Evolutionary conservation across 306 rosid genomes (phyloP).

Genomic region (Herpetospermum pedunculosum): DNA sequence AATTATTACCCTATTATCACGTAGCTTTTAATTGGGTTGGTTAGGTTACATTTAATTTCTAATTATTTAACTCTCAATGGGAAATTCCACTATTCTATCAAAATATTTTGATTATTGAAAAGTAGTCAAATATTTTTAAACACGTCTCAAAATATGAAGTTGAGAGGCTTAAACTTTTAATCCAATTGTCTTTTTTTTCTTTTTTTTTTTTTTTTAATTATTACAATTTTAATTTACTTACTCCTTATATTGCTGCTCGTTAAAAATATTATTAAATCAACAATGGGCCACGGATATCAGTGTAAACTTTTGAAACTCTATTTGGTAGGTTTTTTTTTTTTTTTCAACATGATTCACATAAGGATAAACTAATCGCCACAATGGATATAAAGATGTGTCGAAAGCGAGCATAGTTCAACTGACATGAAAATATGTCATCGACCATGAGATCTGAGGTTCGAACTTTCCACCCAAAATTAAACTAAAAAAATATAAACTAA

Average conservation of each 20-base stretch:
- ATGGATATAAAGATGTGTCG: no score
- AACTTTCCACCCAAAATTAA: no score
- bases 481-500: no score
- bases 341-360: no score
- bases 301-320: not conserved
- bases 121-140: not conserved
- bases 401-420: no score
- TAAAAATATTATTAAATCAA: not conserved
- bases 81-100: slow-evolving; percentile 1
- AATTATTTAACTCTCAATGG: not conserved
- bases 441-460: no score
- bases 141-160: not conserved
- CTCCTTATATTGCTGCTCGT: not conserved
- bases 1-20: not conserved
- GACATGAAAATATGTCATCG: no score
- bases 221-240: not conserved
- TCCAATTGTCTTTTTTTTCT: no score
- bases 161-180: not conserved
- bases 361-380: no score
- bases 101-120: not conserved
- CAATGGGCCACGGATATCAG: not conserved
- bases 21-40: not conserved
- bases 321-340: not conserved
- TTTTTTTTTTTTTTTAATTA: no score
- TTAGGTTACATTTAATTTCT: not conserved